Evolutionary conservation across 495 filamentous ascomycete genomes (phyloP).

Genomic region (Aspergillus affinis): DNA sequence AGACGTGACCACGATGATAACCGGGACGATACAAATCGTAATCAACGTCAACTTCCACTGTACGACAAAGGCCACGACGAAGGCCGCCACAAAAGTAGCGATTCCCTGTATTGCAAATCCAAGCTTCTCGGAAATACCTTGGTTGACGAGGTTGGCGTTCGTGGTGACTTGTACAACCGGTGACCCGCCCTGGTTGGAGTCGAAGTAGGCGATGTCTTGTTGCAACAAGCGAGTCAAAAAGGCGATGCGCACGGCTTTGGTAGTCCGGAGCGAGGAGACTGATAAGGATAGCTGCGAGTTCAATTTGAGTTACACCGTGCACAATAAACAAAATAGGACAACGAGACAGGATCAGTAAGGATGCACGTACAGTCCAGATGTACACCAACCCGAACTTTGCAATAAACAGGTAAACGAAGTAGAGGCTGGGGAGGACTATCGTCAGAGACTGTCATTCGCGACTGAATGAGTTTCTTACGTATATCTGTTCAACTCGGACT

Average conservation of each 20-base stretch:
- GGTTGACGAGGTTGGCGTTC: conserved; percentile 33
- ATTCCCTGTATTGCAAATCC: conserved; percentile 25
- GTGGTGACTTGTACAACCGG: conserved; percentile 76
- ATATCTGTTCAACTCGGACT: conserved; percentile 2
- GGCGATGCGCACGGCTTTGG: background rate
- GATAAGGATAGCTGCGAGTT: background rate
- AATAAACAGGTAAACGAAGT: conserved; percentile 7
- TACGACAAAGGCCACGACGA: conserved; percentile 31
- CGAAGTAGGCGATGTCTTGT: conserved; percentile 82
- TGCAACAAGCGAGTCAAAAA: conserved; percentile 5
- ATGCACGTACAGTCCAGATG: conserved; percentile 4
- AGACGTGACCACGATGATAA: conserved; percentile 48
- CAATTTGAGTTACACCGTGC: background rate
- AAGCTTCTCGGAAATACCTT: conserved; percentile 34
- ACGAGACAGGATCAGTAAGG: background rate
- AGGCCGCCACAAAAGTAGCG: conserved; percentile 30
- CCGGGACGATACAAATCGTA: conserved; percentile 13
- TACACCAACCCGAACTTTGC: conserved; percentile 1
- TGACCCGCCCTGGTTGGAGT: conserved; percentile 74
- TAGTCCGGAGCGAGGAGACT: conserved; percentile 3
- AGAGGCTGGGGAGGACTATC: background rate
- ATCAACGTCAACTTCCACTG: conserved; percentile 35
- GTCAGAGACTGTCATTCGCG: background rate
- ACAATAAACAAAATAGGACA: background rate
- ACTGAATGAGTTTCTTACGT: background rate